A percentile compares a stretch with the other conserved stretches of the same genome.
phyloP scores from a whole-genome alignment of 257 asterid species.

The Coffea eugenioides region DNA sequence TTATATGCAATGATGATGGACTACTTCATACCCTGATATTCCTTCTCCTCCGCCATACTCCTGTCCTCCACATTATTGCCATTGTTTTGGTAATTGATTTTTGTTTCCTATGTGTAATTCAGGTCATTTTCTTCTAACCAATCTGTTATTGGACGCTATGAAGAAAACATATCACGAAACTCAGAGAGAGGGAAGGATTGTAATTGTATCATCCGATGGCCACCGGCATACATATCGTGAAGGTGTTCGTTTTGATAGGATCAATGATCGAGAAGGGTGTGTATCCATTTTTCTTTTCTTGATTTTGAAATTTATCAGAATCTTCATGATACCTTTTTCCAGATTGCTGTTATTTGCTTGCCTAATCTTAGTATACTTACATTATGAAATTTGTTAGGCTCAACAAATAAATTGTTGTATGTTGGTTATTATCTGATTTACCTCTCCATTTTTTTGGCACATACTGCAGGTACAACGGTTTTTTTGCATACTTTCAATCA shows the following conservation, averaged over 20 bases:
- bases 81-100: background rate
- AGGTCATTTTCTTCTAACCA: constrained; percentile 87
- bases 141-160: constrained; percentile 73
- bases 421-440: no score
- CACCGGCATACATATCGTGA: constrained; percentile 50
- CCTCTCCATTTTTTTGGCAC: background rate
- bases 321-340: no score
- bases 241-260: constrained; percentile 64
- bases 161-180: constrained; percentile 60
- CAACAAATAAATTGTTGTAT: no score
- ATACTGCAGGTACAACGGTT: constrained; percentile 49
- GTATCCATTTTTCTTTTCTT: background rate
- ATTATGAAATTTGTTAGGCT: no score
- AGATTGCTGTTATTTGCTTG: no score
- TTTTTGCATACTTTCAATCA: constrained; percentile 75
- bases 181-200: constrained; percentile 82
- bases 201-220: constrained; percentile 75
- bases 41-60: background rate
- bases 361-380: no score
- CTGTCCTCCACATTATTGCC: background rate
- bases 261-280: constrained; percentile 62
- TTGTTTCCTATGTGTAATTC: constrained; percentile 25
- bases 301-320: background rate
- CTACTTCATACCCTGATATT: no score
- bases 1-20: no score